Percentiles rank a stretch among this genome's conserved stretches.
These are phyloP conservation scores for Entomortierella beljakovae DNA, from an alignment of 192 early-diverging fungal species.

Conservation along the genomic window DNA sequence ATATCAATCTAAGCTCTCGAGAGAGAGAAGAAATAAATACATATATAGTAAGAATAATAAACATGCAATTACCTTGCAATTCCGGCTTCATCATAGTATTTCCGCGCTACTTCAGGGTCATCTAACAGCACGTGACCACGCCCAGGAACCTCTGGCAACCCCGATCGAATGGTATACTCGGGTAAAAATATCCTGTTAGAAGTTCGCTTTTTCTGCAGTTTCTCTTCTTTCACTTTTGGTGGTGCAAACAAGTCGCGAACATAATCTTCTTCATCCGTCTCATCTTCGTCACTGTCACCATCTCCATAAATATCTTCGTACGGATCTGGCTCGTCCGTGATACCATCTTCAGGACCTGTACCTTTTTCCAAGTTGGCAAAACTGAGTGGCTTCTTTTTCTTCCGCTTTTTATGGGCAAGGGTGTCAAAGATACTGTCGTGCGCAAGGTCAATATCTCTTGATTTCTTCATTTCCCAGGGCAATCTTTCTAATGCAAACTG, in stretches of 20 bases:
- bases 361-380: slow-evolving; percentile 14
- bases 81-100: slow-evolving; percentile 46
- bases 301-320: slow-evolving; percentile 55
- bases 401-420: slow-evolving; percentile 17
- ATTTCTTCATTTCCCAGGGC: slow-evolving; percentile 70
- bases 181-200: slow-evolving; percentile 57
- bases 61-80: slow-evolving; percentile 27
- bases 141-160: slow-evolving; percentile 56
- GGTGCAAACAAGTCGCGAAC: slow-evolving; percentile 51
- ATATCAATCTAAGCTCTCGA: background rate
- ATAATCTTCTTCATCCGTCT: slow-evolving; percentile 55
- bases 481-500: slow-evolving; percentile 64
- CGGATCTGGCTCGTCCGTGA: slow-evolving; percentile 12
- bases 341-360: slow-evolving; percentile 14
- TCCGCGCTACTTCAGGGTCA: slow-evolving; percentile 28
- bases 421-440: slow-evolving; percentile 51
- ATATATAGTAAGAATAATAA: background rate
- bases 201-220: slow-evolving; percentile 49
- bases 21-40: background rate
- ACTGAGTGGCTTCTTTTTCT: slow-evolving; percentile 26
- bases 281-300: slow-evolving; percentile 38
- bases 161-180: slow-evolving; percentile 60
- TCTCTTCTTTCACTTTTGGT: slow-evolving; percentile 31
- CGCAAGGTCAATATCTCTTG: slow-evolving; percentile 55
- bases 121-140: slow-evolving; percentile 10